These are phyloP conservation scores for Cercospora canescens DNA, from an alignment of 2,329 filamentous ascomycete genomes.

Conservation along the genomic window DNA sequence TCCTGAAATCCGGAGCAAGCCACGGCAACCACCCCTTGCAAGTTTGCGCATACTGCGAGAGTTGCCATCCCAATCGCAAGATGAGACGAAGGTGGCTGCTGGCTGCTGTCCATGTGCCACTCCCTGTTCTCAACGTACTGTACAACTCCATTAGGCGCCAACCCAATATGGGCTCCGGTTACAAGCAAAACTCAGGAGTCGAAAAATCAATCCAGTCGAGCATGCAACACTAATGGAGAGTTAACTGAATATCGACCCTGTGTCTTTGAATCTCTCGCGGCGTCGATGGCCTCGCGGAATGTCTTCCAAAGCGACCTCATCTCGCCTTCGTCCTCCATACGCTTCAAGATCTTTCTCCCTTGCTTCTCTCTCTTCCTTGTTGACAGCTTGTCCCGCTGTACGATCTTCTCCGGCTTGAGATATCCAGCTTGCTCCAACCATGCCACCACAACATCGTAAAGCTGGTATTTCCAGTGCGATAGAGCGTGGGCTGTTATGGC, in stretches of 20 bases:
- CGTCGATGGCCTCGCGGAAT: conserved; percentile 64
- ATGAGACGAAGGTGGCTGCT: background rate
- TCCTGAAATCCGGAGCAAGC: background rate
- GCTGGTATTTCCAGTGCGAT: conserved; percentile 72
- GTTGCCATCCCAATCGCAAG: background rate
- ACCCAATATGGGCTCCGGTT: background rate
- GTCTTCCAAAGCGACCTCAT: conserved; percentile 63
- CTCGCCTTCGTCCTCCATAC: conserved; percentile 61
- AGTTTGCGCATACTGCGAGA: background rate
- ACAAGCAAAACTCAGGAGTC: background rate
- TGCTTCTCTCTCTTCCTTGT: conserved; percentile 59
- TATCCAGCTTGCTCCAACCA: conserved; percentile 61
- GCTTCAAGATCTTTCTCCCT: conserved; percentile 64
- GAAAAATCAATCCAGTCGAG: background rate
- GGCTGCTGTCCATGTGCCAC: background rate
- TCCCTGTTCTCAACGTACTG: background rate
- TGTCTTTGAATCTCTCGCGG: conserved; percentile 53
- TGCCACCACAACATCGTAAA: conserved; percentile 70
- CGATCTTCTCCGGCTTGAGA: conserved; percentile 57
- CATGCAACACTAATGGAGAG: background rate
- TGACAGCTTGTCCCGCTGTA: conserved; percentile 62
- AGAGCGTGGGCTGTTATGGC: conserved; percentile 62
- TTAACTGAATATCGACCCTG: conserved; percentile 27
- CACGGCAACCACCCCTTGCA: background rate
- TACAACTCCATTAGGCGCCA: background rate